Percentiles rank a stretch among this genome's conserved stretches.
Conservation (phyloP, 179 eudicot species). For the Vitellaria paradoxa region DNA sequence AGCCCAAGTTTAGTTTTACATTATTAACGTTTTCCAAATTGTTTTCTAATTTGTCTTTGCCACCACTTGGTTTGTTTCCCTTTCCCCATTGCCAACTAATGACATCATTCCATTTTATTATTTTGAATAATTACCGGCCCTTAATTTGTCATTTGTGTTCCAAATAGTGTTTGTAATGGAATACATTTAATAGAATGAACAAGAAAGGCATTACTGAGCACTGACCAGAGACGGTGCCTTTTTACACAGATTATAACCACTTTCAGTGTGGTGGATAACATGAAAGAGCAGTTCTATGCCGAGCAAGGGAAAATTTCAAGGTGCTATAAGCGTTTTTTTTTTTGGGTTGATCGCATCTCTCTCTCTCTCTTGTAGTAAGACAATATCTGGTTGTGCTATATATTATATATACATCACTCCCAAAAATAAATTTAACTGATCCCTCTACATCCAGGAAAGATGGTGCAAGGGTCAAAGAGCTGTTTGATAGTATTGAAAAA, state of each 20-base stretch:
- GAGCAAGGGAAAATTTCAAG: slow-evolving; percentile 63
- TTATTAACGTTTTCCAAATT: background rate
- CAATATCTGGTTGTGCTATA: background rate
- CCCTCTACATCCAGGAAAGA: slow-evolving; percentile 63
- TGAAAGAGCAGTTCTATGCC: slow-evolving; percentile 84
- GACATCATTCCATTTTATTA: background rate
- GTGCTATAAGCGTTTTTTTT: slow-evolving; percentile 25
- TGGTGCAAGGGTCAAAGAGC: slow-evolving; percentile 62
- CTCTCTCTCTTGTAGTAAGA: background rate
- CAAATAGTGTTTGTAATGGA: background rate
- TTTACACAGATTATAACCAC: slow-evolving; percentile 76
- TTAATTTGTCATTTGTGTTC: background rate
- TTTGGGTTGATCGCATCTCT: slow-evolving; percentile 1
- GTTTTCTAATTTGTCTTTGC: background rate
- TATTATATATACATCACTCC: background rate
- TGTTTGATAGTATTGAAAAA: slow-evolving; percentile 70
- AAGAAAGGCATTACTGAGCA: background rate
- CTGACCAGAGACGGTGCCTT: background rate
- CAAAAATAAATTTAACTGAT: slow-evolving; percentile 4
- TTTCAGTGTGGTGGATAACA: slow-evolving; percentile 96
- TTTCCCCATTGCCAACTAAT: background rate
- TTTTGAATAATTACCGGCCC: background rate
- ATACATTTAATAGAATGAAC: background rate
- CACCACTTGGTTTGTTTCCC: background rate
- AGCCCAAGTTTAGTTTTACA: background rate